phyloP scores from a whole-genome alignment of 768 basidiomycete genomes.

The Kwoniella dejecticola region DNA sequence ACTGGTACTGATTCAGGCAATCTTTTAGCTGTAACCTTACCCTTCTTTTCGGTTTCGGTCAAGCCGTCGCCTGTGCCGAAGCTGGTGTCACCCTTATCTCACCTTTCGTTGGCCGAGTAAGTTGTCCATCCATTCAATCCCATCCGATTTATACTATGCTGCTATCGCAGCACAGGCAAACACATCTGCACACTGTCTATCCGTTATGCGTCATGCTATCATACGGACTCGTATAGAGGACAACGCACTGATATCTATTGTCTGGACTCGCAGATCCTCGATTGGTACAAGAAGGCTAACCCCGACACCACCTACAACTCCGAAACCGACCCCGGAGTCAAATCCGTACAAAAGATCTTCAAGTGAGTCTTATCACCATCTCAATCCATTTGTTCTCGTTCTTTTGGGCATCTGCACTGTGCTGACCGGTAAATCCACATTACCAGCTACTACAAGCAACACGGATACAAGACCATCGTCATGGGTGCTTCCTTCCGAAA shows the following conservation, averaged over 20 bases:
- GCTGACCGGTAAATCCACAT: neutral
- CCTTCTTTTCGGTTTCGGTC: slow-evolving; percentile 95
- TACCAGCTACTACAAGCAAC: slow-evolving; percentile 78
- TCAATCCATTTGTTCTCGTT: too few species aligned
- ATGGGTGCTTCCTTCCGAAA: slow-evolving; percentile 99
- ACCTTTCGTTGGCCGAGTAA: slow-evolving; percentile 95
- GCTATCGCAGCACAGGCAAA: too few species aligned
- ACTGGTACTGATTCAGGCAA: neutral
- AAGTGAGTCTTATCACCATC: too few species aligned
- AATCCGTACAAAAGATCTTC: slow-evolving; percentile 94
- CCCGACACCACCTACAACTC: slow-evolving; percentile 80
- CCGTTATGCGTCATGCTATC: too few species aligned
- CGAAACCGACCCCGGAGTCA: slow-evolving; percentile 91
- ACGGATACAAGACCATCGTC: slow-evolving; percentile 97
- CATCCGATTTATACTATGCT: neutral
- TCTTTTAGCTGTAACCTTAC: slow-evolving; percentile 81
- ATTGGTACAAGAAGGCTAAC: slow-evolving; percentile 91
- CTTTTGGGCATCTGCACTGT: neutral
- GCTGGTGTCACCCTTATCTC: slow-evolving; percentile 98
- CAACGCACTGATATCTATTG: neutral
- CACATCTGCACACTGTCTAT: too few species aligned
- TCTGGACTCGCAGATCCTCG: slow-evolving; percentile 71
- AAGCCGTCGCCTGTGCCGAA: slow-evolving; percentile 98
- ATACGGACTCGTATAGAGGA: too few species aligned
- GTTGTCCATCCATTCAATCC: slow-evolving; percentile 48